Evolutionary conservation across 306 rosid genomes (phyloP), one percentile per base, ranked within the genome.

Genomic region (Pachyrhizus erosus): DNA sequence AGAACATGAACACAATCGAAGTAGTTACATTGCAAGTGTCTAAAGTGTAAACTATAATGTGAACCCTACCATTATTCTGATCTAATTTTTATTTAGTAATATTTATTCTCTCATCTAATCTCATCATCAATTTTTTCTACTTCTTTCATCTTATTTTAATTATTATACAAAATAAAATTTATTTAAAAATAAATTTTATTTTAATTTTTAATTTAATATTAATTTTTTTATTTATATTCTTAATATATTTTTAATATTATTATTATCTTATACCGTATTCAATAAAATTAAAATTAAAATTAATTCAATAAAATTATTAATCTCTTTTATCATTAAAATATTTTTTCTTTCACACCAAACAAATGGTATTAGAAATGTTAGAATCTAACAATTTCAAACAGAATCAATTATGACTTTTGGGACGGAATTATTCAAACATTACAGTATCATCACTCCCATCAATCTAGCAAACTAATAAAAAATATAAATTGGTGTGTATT

Each of bases 301-400:
- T n/a, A n/a, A n/a, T n/a, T n/a, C n/a, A n/a, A n/a, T n/a, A n/a
- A n/a, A n/a, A n/a, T n/a, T n/a, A n/a, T n/a, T n/a, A n/a, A n/a
- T n/a, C n/a, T n/a, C n/a, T 43, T 11, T 76, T n/a, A 8, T 14
- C 10, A 26, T 76, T 52, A 9, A 21, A 37, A 21, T 23, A 39
- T 15, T 79, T 39, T 40, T 12, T 4, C 43, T 60, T 61, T 74
- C 21, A 31, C 84, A 24, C 67, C 70, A 17, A 67, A 40, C 80
- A 27, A 64, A 43, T 2, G 27, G 6, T 20, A 11, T 9, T 57
- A 23, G 29, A 23, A 20, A 23, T 33, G 12, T 52, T 24, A 45
- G 21, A 42, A 64, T 69, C 11, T 45, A n/a, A 43, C 9, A 9
- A 17, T 31, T 29, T 11, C 23, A 20, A 69, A 40, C 34, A 40